Percentiles rank a stretch among this genome's conserved stretches.
Conservation (phyloP, 345 rosid species). For the Luvunga scandens region DNA sequence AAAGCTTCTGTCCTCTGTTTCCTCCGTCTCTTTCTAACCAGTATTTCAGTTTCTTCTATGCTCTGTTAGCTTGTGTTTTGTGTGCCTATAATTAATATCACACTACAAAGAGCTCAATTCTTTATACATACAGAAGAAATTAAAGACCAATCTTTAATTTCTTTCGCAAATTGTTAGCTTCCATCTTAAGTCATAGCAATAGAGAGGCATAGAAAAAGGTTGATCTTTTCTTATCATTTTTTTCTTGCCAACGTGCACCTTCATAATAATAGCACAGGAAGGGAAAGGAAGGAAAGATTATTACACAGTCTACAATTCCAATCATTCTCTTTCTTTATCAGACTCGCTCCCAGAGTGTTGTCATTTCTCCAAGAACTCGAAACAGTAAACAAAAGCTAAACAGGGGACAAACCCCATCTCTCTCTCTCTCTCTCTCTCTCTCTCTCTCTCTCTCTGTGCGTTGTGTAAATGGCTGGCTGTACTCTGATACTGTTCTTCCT, state of each 20-base stretch:
- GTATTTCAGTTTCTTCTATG: not conserved
- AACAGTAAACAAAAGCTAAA: not conserved
- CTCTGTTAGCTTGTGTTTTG: not conserved
- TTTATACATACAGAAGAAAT: not conserved
- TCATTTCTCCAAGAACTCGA: not conserved
- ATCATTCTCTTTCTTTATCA: not conserved
- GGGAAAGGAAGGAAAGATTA: not conserved
- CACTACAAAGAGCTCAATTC: not conserved
- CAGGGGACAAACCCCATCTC: not conserved
- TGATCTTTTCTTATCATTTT: not conserved
- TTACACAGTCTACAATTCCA: not conserved
- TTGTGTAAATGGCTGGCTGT: slow-evolving; percentile 26
- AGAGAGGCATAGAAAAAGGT: not conserved
- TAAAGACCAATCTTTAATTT: not conserved
- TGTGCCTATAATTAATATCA: not conserved
- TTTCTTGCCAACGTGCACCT: slow-evolving; percentile 26
- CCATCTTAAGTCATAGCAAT: not conserved
- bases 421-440: not conserved
- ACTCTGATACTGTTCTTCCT: slow-evolving; percentile 30
- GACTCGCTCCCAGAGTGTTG: not conserved
- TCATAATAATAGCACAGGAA: slow-evolving; percentile 2
- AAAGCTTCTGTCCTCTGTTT: not conserved
- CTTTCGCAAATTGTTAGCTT: not conserved
- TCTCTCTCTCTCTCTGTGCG: not conserved
- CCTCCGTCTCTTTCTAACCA: too few species aligned